Conservation (phyloP, 441 rosid species). For the Gossypium schwendimanii region DNA sequence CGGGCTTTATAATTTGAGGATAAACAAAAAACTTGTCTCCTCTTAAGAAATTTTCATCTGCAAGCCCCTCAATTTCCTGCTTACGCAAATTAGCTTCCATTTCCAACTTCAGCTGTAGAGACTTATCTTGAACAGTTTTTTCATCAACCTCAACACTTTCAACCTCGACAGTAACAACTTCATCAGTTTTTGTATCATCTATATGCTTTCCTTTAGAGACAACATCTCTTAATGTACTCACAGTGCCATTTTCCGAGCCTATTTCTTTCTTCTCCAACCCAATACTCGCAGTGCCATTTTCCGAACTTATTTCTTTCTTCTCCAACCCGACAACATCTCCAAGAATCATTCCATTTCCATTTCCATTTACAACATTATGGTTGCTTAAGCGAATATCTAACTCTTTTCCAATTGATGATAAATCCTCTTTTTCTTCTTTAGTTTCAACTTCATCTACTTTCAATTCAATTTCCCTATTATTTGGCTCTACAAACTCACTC, state of each 20-base stretch:
- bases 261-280: conserved; percentile 13
- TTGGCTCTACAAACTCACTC: conserved; percentile 22
- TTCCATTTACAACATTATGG: neutral
- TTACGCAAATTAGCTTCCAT: conserved; percentile 36
- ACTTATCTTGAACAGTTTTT: conserved; percentile 24
- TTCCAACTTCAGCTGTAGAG: conserved; percentile 33
- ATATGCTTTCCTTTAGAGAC: conserved; percentile 15
- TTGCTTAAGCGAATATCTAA: conserved; percentile 1
- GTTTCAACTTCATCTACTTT: conserved; percentile 21
- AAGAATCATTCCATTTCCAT: conserved; percentile 3
- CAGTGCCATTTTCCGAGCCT: conserved; percentile 12
- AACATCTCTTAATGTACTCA: conserved; percentile 11
- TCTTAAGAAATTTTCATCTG: conserved; percentile 37
- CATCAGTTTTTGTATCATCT: conserved; percentile 15
- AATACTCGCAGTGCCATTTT: conserved; percentile 10
- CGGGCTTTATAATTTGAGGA: conserved; percentile 54
- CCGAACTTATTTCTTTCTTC: conserved; percentile 17
- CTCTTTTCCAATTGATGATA: conserved; percentile 10
- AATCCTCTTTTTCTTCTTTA: conserved; percentile 16
- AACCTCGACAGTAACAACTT: conserved; percentile 16
- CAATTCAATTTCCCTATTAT: conserved; percentile 21
- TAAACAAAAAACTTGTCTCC: conserved; percentile 62
- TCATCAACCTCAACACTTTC: conserved; percentile 13
- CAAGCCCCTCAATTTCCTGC: conserved; percentile 52
- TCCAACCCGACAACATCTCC: conserved; percentile 15